Evolutionary conservation across 2,329 filamentous ascomycete species (phyloP).

Genomic region (Chalaropsis ovoidea): DNA sequence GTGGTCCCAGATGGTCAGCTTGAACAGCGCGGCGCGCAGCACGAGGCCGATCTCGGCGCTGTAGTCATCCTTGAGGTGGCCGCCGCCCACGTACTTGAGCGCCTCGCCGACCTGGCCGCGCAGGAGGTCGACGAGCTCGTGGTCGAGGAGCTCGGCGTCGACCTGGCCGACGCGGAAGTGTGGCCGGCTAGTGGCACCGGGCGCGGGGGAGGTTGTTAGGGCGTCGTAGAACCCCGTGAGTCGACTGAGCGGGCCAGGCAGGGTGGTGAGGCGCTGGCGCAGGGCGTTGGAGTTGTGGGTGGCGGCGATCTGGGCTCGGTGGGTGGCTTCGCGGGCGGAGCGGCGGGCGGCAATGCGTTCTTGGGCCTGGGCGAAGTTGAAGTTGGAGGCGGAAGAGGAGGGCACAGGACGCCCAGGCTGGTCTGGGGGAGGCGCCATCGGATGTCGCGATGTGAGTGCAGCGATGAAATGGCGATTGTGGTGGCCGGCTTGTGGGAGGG

Average conservation of each 20-base stretch:
- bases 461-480: background rate
- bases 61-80: constrained; percentile 73
- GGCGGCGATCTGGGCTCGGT: constrained; percentile 37
- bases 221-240: constrained; percentile 43
- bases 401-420: background rate
- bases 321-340: constrained; percentile 54
- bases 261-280: constrained; percentile 35
- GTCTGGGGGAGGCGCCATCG: background rate
- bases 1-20: constrained; percentile 93
- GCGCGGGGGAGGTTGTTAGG: constrained; percentile 52
- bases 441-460: background rate
- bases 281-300: constrained; percentile 38
- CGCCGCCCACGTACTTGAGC: constrained; percentile 71
- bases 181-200: constrained; percentile 52
- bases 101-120: constrained; percentile 79
- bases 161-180: constrained; percentile 92
- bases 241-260: constrained; percentile 41
- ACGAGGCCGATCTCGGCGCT: constrained; percentile 70
- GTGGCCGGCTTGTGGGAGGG: background rate
- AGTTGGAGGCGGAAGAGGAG: background rate
- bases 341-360: constrained; percentile 74
- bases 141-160: constrained; percentile 87
- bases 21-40: constrained; percentile 74
- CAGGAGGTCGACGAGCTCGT: constrained; percentile 78
- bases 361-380: constrained; percentile 79